Percentiles rank a stretch among this genome's conserved stretches.
Evolutionary conservation across 257 asterid genomes (phyloP).

Genomic region (Eustoma russellianum): DNA sequence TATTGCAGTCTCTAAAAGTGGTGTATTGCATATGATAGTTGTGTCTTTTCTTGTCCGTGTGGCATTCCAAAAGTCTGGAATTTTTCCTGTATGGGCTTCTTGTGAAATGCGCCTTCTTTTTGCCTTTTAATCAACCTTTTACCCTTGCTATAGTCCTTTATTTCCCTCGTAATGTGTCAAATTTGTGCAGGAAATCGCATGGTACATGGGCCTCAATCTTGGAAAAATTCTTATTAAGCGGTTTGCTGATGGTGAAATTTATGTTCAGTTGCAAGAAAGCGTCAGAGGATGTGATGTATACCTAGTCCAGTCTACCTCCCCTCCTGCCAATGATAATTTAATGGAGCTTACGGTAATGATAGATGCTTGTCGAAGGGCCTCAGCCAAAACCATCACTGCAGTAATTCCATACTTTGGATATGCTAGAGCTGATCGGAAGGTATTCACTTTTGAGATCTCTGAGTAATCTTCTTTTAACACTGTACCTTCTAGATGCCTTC

Average conservation of each 20-base stretch:
- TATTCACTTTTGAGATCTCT: constrained; percentile 13
- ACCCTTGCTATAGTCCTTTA: background rate
- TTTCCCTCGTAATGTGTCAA: constrained; percentile 6
- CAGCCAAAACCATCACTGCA: constrained; percentile 79
- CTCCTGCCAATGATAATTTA: constrained; percentile 85
- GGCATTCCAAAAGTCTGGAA: no score
- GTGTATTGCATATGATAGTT: no score
- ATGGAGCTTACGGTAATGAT: constrained; percentile 92
- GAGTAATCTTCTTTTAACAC: no score
- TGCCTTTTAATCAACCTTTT: no score
- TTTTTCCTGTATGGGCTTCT: no score
- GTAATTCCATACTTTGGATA: constrained; percentile 91
- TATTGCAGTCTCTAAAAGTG: no score
- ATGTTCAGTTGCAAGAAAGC: constrained; percentile 91
- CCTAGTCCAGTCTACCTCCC: constrained; percentile 76
- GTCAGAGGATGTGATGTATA: constrained; percentile 89
- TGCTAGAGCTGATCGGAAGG: constrained; percentile 96
- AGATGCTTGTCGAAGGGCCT: constrained; percentile 95
- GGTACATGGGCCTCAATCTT: constrained; percentile 86
- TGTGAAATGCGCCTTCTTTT: no score
- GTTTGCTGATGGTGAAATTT: constrained; percentile 93
- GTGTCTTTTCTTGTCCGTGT: no score
- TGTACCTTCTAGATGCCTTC: no score
- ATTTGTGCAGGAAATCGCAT: constrained; percentile 64
- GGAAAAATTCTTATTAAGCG: constrained; percentile 57